Conservation (phyloP, 2,329 filamentous ascomycete species). For the Xylaria sp. region DNA sequence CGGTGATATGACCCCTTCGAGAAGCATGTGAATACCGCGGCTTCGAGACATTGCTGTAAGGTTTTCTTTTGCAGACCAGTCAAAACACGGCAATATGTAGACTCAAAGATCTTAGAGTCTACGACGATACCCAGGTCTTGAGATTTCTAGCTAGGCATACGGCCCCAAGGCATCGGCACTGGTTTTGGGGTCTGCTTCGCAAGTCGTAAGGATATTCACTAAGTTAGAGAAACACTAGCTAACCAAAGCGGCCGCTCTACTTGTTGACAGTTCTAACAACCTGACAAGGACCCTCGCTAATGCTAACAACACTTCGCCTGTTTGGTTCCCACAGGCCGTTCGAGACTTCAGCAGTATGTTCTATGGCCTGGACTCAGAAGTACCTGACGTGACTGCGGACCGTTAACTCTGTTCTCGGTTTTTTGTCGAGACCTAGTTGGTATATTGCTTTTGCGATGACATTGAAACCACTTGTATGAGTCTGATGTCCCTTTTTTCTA, state of each 20-base stretch:
- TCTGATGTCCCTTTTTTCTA: too few relatives aligned
- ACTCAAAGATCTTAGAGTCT: too few relatives aligned
- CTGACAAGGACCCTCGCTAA: conserved; percentile 36
- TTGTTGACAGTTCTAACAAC: conserved; percentile 24
- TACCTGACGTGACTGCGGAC: conserved; percentile 45
- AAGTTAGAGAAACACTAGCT: conserved; percentile 45
- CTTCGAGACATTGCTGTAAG: too few relatives aligned
- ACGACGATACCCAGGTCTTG: too few relatives aligned
- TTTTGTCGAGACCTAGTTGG: conserved; percentile 47
- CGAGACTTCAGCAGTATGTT: conserved; percentile 21
- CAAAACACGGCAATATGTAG: too few relatives aligned
- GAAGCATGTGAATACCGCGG: too few relatives aligned
- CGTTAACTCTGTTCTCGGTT: conserved; percentile 48
- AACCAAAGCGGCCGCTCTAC: conserved; percentile 42
- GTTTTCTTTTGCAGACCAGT: too few relatives aligned
- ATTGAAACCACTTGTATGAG: not conserved
- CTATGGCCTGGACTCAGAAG: not conserved
- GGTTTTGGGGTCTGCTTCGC: conserved; percentile 45
- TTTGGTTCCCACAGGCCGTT: conserved; percentile 38
- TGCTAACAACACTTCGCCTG: conserved; percentile 46
- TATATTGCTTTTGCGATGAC: conserved; percentile 53
- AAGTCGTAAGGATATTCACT: conserved; percentile 42
- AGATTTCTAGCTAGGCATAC: too few relatives aligned
- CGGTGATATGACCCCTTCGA: too few relatives aligned
- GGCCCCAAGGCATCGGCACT: not conserved